Percentiles rank a stretch among this genome's conserved stretches.
Evolutionary conservation across 1,139 yeast genomes (phyloP).

Genomic region (Protomyces inundatus): DNA sequence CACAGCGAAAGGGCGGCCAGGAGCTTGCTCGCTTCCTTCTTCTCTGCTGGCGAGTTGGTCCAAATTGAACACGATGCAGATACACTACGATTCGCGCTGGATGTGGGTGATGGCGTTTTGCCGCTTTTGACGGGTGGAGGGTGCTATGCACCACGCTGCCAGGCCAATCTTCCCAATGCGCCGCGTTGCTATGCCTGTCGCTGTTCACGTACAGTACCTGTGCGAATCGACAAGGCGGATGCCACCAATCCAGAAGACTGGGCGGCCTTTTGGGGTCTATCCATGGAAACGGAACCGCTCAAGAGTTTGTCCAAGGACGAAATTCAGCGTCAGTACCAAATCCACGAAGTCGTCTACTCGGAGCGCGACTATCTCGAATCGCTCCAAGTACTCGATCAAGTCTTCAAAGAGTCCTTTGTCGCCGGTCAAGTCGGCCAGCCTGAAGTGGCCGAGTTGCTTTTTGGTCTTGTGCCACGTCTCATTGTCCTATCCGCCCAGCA

Average conservation of each 20-base stretch:
- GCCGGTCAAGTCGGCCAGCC: conserved; percentile 47
- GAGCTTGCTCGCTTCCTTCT: conserved; percentile 49
- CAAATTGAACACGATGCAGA: conserved; percentile 35
- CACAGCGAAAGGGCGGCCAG: conserved; percentile 55
- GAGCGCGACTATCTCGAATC: conserved; percentile 72
- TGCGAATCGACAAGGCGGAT: neutral
- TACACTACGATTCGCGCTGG: conserved; percentile 34
- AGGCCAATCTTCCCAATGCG: conserved; percentile 34
- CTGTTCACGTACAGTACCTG: conserved; percentile 35
- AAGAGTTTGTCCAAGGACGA: conserved; percentile 49
- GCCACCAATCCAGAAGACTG: conserved; percentile 8
- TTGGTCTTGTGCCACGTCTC: conserved; percentile 58
- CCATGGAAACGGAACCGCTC: conserved; percentile 45
- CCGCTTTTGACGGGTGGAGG: conserved; percentile 43
- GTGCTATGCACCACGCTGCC: conserved; percentile 42
- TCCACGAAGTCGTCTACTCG: conserved; percentile 68
- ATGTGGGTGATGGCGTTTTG: conserved; percentile 45
- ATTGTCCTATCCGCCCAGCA: conserved; percentile 54
- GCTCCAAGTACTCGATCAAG: conserved; percentile 59
- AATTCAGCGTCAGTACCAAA: conserved; percentile 64
- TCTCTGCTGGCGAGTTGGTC: conserved; percentile 47
- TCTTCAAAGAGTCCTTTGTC: conserved; percentile 49
- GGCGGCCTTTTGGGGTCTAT: conserved; percentile 44
- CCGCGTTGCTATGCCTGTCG: conserved; percentile 38
- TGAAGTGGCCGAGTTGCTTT: conserved; percentile 56